These are phyloP conservation scores for Cenococcum geophilum DNA, from an alignment of 495 filamentous ascomycete species.

Conservation along the genomic window DNA sequence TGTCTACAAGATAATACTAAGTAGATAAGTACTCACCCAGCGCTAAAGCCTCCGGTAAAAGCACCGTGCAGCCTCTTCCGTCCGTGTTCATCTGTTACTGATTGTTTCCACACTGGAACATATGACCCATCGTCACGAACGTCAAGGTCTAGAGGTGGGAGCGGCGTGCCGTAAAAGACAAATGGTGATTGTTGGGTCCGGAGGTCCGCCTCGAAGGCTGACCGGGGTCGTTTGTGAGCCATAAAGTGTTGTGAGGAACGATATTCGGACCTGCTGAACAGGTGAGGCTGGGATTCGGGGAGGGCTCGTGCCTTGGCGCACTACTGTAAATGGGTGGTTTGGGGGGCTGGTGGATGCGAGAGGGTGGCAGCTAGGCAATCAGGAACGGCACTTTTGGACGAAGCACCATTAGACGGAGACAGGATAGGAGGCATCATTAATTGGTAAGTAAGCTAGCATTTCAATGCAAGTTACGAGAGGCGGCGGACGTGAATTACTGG, in stretches of 20 bases:
- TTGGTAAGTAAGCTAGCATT: too few relatives aligned
- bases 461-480: too few relatives aligned
- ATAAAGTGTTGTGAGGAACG: conserved; percentile 1
- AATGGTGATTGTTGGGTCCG: conserved; percentile 70
- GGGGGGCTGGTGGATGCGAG: neutral
- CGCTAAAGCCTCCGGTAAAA: conserved; percentile 94
- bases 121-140: conserved; percentile 89
- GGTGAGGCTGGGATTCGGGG: neutral
- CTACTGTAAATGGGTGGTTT: neutral
- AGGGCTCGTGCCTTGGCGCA: neutral
- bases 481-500: too few relatives aligned
- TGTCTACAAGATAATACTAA: conserved; percentile 30
- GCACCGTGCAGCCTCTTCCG: conserved; percentile 90
- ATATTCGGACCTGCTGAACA: neutral
- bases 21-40: conserved; percentile 57
- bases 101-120: conserved; percentile 93
- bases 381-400: too few relatives aligned
- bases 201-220: conserved; percentile 70
- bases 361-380: too few relatives aligned
- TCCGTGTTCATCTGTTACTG: conserved; percentile 88
- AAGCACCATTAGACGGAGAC: too few relatives aligned
- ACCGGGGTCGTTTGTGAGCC: conserved; percentile 38
- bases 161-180: conserved; percentile 76
- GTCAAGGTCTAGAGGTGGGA: conserved; percentile 72
- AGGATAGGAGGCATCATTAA: too few relatives aligned